Base-by-base conservation (phyloP, 2,329 filamentous ascomycete genomes). In the Nemania sp. region DNA sequence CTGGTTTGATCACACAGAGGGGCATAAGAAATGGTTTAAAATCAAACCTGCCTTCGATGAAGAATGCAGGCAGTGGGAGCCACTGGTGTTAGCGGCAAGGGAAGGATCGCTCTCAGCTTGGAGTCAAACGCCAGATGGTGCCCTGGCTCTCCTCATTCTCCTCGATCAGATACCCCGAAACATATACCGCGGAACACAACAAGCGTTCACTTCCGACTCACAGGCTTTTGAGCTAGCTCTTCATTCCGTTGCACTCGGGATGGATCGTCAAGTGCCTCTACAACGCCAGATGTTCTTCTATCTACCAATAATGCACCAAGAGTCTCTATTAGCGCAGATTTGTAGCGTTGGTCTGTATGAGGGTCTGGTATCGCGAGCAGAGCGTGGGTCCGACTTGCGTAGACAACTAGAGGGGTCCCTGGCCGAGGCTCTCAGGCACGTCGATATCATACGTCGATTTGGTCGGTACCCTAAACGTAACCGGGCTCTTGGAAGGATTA, bases 271-370 rank as follows among this genome's bases (percentile, higher is more conserved):
- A 37, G 52, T 54, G 5, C 10, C 43, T 12, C 18, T 57, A 17
- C 25, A 35, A 40, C 52, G 25, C 34, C 59, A 67, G 49, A 60
- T 67, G n/a, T 75, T 75, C 53, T 68, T 75, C 59, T 77, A 76
- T 58, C 66, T 76, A 48, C 73, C 74, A 1, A 66, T 77, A 21
- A 74, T 73, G 67, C 75, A 77, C 57, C 68, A 69, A 48, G 74
- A 77, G 59, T 60, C 66, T 10, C n/a, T 76, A 3, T 45, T 69
- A 5, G 70, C 69, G 39, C 75, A 77, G 63, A 56, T 72, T 37
- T 71, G 69, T 10, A 65, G 57, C 10, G 45, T 68, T 10, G 65
- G 64, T 1, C 52, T 73, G 18, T 66, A 62, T 45, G 65, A 73
- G 48, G 52, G 59, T 20, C 64, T 71, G 25, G 51, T 55, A 18